Conservation (phyloP, 768 basidiomycete genomes). For the Inosperma sp. region DNA sequence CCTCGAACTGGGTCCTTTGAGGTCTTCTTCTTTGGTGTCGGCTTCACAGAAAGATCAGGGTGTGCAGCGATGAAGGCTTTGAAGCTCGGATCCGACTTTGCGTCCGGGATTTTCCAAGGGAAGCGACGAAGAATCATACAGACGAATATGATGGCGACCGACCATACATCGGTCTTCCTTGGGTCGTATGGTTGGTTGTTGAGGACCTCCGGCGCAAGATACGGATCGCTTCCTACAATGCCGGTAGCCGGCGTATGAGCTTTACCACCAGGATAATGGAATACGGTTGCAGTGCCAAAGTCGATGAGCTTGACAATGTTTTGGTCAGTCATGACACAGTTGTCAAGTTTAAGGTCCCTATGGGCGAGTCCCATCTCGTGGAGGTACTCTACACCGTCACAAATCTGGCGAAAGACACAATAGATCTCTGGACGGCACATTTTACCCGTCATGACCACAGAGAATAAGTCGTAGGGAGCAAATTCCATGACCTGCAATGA, state of each 20-base stretch:
- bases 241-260: slow-evolving; percentile 75
- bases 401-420: slow-evolving; percentile 98
- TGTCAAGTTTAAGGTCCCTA: slow-evolving; percentile 98
- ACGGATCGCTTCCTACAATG: slow-evolving; percentile 95
- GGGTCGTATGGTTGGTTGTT: slow-evolving; percentile 82
- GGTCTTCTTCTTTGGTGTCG: slow-evolving; percentile 33
- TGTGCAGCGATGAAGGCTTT: slow-evolving; percentile 89
- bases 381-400: slow-evolving; percentile 95
- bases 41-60: slow-evolving; percentile 68
- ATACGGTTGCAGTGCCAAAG: slow-evolving; percentile 99
- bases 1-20: slow-evolving; percentile 14
- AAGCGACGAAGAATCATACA: slow-evolving; percentile 98
- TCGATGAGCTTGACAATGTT: slow-evolving; percentile 99
- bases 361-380: slow-evolving; percentile 97
- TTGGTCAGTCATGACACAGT: slow-evolving; percentile 96
- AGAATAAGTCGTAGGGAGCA: slow-evolving; percentile 96
- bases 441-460: slow-evolving; percentile 98
- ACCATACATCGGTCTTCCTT: slow-evolving; percentile 97
- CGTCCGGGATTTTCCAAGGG: slow-evolving; percentile 98
- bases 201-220: slow-evolving; percentile 96
- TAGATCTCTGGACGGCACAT: slow-evolving; percentile 98
- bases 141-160: slow-evolving; percentile 96
- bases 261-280: slow-evolving; percentile 97
- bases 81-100: slow-evolving; percentile 89
- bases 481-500: slow-evolving; percentile 92